Conservation (phyloP, 176 grass and related monocot genomes). For the Ensete glaucum region DNA sequence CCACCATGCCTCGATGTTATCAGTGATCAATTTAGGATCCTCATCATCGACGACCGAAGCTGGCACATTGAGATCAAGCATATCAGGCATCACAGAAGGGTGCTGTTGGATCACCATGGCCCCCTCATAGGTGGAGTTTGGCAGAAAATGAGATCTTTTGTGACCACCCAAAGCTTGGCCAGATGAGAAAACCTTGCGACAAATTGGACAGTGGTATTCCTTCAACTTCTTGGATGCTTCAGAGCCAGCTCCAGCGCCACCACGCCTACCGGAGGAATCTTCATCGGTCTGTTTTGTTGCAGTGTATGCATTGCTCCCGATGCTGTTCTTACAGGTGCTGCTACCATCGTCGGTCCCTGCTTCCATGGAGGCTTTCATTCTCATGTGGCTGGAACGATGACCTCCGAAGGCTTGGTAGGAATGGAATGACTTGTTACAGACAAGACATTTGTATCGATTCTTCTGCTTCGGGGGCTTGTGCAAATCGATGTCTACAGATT, state of each 20-base stretch:
- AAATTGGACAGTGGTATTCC: background rate
- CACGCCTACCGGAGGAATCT: background rate
- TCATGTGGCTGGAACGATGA: conserved; percentile 15
- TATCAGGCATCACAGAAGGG: background rate
- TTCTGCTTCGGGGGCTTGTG: background rate
- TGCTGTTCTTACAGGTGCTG: background rate
- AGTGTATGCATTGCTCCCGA: background rate
- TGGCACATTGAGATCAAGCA: background rate
- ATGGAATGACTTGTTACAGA: conserved; percentile 13
- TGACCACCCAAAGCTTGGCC: conserved; percentile 14
- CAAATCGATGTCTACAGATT: background rate
- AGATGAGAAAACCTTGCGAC: conserved; percentile 10
- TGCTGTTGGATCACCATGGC: background rate
- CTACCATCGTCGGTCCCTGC: background rate
- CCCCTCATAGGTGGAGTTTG: background rate
- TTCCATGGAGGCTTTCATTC: background rate
- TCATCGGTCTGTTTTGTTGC: background rate
- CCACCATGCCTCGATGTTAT: too few species aligned
- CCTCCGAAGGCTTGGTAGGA: conserved; percentile 22
- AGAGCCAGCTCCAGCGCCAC: background rate
- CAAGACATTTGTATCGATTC: background rate
- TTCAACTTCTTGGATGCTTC: conserved; percentile 1
- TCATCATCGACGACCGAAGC: too few species aligned
- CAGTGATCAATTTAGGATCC: too few species aligned
- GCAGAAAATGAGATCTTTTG: conserved; percentile 5